These are phyloP conservation scores for Diaporthe citri DNA, from an alignment of 2,329 filamentous ascomycete genomes.

Conservation along the genomic window DNA sequence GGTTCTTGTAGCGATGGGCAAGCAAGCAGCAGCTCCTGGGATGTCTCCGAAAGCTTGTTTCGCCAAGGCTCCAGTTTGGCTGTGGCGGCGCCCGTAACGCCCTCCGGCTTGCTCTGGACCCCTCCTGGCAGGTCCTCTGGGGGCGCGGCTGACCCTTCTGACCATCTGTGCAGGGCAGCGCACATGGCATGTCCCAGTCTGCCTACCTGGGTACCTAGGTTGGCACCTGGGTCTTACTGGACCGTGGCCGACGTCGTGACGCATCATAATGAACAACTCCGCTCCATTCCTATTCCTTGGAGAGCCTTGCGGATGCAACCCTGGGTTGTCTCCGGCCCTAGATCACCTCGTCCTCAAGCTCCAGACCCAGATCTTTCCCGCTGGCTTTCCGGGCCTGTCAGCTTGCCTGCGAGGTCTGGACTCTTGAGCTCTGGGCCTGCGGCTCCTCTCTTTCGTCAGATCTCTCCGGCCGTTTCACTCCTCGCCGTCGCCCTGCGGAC, in stretches of 20 bases:
- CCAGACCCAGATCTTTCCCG: constrained; percentile 21
- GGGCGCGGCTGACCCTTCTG: neutral
- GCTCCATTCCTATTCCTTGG: neutral
- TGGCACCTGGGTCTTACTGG: neutral
- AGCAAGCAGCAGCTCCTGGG: neutral
- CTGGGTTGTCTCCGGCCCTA: neutral
- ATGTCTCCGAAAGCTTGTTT: constrained; percentile 27
- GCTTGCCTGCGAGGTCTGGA: constrained; percentile 9
- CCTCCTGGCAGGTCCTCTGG: neutral
- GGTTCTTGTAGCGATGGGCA: neutral
- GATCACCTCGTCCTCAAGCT: neutral
- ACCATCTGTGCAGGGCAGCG: no score
- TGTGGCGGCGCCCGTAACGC: neutral
- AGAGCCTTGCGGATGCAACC: constrained; percentile 11
- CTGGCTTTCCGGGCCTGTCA: neutral
- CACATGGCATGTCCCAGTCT: neutral
- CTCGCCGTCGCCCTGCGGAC: neutral
- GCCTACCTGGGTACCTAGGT: neutral
- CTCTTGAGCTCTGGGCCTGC: neutral
- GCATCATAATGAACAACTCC: constrained; percentile 26
- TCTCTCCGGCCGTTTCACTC: neutral
- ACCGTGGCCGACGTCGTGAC: constrained; percentile 18
- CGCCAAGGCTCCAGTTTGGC: constrained; percentile 30
- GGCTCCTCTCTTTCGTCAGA: constrained; percentile 29
- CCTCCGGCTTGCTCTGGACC: constrained; percentile 12